Percentiles rank a stretch among this genome's conserved stretches.
phyloP scores from a whole-genome alignment of 257 asterid genomes.

The Solanum chiquidenum region DNA sequence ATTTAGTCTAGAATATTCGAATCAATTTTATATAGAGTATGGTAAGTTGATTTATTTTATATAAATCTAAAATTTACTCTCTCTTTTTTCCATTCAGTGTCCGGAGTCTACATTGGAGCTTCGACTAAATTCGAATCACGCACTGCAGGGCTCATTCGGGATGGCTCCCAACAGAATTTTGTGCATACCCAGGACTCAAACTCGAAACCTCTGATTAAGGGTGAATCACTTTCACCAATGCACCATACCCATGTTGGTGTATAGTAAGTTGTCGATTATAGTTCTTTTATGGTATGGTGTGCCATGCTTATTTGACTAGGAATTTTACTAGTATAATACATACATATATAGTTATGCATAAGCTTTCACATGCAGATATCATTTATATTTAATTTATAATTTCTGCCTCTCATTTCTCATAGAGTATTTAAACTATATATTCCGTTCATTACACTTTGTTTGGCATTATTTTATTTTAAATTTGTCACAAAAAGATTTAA shows the following conservation, averaged over 20 bases:
- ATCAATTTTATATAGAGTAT: no score
- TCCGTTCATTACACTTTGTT: not conserved
- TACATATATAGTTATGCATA: not conserved
- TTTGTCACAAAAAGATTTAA: not conserved
- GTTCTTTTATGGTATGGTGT: not conserved
- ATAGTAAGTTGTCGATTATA: not conserved
- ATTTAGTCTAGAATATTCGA: not conserved
- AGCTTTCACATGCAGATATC: not conserved
- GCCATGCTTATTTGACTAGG: not conserved
- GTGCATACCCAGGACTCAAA: no score
- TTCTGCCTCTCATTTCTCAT: not conserved
- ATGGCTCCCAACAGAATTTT: rapidly evolving
- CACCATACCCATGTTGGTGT: not conserved
- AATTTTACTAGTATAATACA: not conserved
- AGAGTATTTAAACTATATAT: not conserved
- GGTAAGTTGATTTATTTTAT: no score
- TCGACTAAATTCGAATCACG: rapidly evolving
- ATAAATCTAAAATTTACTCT: no score
- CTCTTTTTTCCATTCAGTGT: no score
- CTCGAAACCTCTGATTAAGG: not conserved
- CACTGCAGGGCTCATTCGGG: no score
- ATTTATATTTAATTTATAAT: not conserved
- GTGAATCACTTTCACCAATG: rapidly evolving
- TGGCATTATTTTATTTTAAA: not conserved
- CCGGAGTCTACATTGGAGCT: no score